Conservation (phyloP, 108 stramenopile species). For the Pseudonitzschia multiseries region DNA sequence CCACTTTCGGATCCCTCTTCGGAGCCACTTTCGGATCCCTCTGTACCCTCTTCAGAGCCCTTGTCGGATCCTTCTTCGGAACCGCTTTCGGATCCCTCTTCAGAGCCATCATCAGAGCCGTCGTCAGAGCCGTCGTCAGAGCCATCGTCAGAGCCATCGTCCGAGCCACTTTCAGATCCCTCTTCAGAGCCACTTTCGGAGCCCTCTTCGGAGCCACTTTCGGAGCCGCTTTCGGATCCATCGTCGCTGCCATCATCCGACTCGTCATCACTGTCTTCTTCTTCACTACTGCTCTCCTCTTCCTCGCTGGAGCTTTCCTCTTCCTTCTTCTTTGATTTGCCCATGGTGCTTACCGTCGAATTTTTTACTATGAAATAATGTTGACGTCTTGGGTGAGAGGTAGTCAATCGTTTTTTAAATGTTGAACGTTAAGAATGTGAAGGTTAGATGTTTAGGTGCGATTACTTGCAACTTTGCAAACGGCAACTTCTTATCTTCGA, state of each 20-base stretch:
- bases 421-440: not conserved
- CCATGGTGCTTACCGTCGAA: not conserved
- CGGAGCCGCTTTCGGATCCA: not conserved
- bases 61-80: not conserved
- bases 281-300: constrained; percentile 1
- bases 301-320: not conserved
- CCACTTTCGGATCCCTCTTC: too few species aligned
- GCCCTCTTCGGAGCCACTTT: not conserved
- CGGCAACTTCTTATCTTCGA: not conserved
- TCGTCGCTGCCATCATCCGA: not conserved
- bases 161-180: too few species aligned
- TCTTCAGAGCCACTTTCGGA: not conserved
- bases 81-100: constrained; percentile 1
- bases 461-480: not conserved
- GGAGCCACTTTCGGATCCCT: not conserved
- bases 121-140: not conserved
- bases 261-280: not conserved
- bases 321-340: not conserved
- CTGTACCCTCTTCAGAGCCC: constrained; percentile 6
- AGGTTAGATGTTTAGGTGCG: not conserved
- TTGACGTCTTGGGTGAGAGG: not conserved
- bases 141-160: constrained; percentile 2
- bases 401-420: not conserved
- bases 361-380: not conserved
- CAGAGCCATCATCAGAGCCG: constrained; percentile 8